Base-by-base conservation (phyloP, 1,284 basidiomycete genomes). In the Inonotus hispidus region DNA sequence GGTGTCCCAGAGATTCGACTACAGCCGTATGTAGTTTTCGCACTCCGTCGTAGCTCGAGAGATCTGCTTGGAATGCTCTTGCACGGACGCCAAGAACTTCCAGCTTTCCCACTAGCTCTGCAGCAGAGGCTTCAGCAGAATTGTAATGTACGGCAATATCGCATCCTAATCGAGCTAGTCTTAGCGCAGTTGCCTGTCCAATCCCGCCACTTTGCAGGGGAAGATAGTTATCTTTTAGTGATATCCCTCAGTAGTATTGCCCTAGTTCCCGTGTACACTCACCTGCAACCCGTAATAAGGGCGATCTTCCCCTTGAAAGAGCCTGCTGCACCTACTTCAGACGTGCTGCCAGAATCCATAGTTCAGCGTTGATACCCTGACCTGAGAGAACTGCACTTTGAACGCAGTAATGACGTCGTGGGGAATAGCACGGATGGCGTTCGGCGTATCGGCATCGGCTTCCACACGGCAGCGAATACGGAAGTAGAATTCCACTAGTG, bases 91-190 rank as follows among this genome's bases (percentile, higher is more conserved):
- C 73, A 8, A 72, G 64, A 1, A 67, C 56, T 19, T 65, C 62
- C 1, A 82, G 66, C 53, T 78, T 71, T 1, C 66, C 41, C n/a
- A 78, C 75, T 14, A 82, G 73, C 3, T 70, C 69, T 1, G 72
- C 68, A 0, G 74, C 74, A 56, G 72, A 71, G 0, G 65, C 70
- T 39, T 68, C 64, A 6, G 76, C 71, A 1, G 75, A 70, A 58
- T 76, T 71, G 68, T 80, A 81, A 68, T 83, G 81, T 19, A 83
- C 74, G 6, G 82, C 82, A 64, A 83, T 78, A 27, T 75, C 76
- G 61, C 79, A 78, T 1, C 81, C 81, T 16, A 69, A 74, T 0
- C 70, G 66, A 1, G 79, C 81, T 19, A 83, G 72, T 13, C 72
- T 68, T 6, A 75, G 67, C 0, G 81, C 79, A 1, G 79, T 81